Percentiles rank a stretch among this genome's conserved stretches.
Conservation (phyloP, 2,329 filamentous ascomycete genomes). For the Emergomyces pasteurianus region DNA sequence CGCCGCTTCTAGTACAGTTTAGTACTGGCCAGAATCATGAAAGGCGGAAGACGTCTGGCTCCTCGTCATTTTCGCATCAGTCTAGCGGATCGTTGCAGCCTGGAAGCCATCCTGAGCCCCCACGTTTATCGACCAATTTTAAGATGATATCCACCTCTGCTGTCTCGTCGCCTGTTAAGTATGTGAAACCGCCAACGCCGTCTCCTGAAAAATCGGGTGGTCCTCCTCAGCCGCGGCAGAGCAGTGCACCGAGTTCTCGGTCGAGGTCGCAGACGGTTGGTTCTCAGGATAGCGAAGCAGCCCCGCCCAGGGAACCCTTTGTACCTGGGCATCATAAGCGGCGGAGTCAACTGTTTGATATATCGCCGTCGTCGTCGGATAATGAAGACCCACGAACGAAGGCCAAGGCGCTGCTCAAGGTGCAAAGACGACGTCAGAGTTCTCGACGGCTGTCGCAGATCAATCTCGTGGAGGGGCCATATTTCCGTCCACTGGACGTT, state of each 20-base stretch:
- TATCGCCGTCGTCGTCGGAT: constrained; percentile 94
- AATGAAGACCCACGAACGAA: constrained; percentile 92
- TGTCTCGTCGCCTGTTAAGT: constrained; percentile 43
- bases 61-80: constrained; percentile 63
- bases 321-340: constrained; percentile 69
- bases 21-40: constrained; percentile 71
- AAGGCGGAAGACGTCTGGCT: constrained; percentile 83
- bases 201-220: constrained; percentile 51
- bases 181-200: constrained; percentile 28
- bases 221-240: constrained; percentile 43
- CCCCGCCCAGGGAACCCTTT: constrained; percentile 51
- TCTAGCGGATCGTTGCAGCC: constrained; percentile 56
- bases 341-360: constrained; percentile 86
- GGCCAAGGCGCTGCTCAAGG: constrained; percentile 77
- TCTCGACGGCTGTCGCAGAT: constrained; percentile 90
- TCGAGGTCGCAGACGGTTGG: constrained; percentile 85
- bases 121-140: constrained; percentile 44
- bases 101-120: constrained; percentile 58
- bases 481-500: constrained; percentile 83
- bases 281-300: constrained; percentile 78
- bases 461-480: constrained; percentile 67
- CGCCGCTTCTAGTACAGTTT: constrained; percentile 91
- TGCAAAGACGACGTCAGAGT: constrained; percentile 88
- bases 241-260: constrained; percentile 49
- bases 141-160: constrained; percentile 40